A percentile compares a stretch with the other conserved stretches of the same genome.
phyloP scores from a whole-genome alignment of 345 rosid genomes.

The Turnera subulata region DNA sequence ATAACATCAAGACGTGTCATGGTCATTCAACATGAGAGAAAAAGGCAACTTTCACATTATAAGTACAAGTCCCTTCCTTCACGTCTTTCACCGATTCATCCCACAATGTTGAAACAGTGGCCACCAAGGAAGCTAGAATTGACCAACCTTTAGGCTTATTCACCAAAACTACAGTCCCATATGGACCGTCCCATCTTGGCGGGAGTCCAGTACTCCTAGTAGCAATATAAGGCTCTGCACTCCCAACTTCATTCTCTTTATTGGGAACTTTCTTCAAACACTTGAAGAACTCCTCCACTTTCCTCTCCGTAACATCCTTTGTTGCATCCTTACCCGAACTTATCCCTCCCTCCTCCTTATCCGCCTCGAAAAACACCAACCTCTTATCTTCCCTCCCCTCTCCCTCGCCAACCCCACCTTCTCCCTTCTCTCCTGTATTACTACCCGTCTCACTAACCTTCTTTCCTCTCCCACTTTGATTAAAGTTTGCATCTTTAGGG shows the following conservation, averaged over 20 bases:
- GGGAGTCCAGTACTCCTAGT: slow-evolving; percentile 76
- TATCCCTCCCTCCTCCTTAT: slow-evolving; percentile 25
- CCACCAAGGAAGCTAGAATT: background rate
- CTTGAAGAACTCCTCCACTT: slow-evolving; percentile 83
- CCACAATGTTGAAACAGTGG: too few species aligned
- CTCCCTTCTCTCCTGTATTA: slow-evolving; percentile 20
- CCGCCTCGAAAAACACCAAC: slow-evolving; percentile 70
- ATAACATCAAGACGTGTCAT: too few species aligned
- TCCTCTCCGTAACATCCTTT: slow-evolving; percentile 60
- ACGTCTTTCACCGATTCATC: too few species aligned
- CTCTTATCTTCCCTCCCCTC: slow-evolving; percentile 35
- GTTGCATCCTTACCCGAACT: slow-evolving; percentile 19
- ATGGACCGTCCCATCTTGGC: slow-evolving; percentile 77
- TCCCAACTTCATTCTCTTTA: slow-evolving; percentile 44
- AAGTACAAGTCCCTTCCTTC: too few species aligned
- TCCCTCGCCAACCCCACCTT: slow-evolving; percentile 14
- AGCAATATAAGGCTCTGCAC: slow-evolving; percentile 67
- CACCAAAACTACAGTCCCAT: slow-evolving; percentile 77
- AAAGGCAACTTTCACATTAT: too few species aligned
- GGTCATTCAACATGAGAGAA: too few species aligned
- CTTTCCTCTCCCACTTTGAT: slow-evolving; percentile 27
- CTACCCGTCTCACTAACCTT: slow-evolving; percentile 18
- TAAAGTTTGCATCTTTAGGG: slow-evolving; percentile 38
- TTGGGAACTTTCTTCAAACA: slow-evolving; percentile 66
- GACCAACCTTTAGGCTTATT: slow-evolving; percentile 88